Conservation (phyloP, 2,329 filamentous ascomycete species). For the Eutypa lata region DNA sequence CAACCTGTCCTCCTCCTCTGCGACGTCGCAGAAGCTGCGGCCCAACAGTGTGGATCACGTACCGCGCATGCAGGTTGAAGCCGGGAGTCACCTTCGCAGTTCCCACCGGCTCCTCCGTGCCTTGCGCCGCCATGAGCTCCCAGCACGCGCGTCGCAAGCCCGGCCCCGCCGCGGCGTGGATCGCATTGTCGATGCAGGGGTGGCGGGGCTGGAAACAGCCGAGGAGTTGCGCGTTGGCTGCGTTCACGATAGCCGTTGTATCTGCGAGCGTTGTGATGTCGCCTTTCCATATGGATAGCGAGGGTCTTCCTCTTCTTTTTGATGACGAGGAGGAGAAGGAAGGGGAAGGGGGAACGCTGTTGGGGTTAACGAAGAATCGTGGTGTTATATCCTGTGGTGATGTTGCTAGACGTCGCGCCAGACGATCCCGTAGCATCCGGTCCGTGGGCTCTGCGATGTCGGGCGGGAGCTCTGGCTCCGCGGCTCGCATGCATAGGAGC, state of each 20-base stretch:
- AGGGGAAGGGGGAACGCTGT: too few relatives aligned
- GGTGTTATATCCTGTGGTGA: not conserved
- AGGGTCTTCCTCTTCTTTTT: too few relatives aligned
- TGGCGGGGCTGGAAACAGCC: slow-evolving; percentile 33
- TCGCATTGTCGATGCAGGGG: slow-evolving; percentile 33
- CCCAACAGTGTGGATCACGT: slow-evolving; percentile 32
- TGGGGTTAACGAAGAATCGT: not conserved
- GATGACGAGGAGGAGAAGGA: too few relatives aligned
- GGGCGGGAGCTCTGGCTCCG: not conserved
- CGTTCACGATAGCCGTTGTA: slow-evolving; percentile 32
- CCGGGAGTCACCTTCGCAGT: slow-evolving; percentile 15
- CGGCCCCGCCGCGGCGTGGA: slow-evolving; percentile 30
- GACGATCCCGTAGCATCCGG: not conserved
- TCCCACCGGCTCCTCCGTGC: slow-evolving; percentile 21
- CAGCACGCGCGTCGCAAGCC: slow-evolving; percentile 28
- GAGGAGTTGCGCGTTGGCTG: slow-evolving; percentile 30
- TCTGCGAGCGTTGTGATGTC: slow-evolving; percentile 30
- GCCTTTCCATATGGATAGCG: slow-evolving; percentile 28
- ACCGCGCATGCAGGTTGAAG: slow-evolving; percentile 24
- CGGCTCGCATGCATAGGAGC: not conserved
- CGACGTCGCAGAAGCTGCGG: slow-evolving; percentile 23
- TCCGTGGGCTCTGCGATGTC: not conserved
- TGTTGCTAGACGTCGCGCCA: not conserved
- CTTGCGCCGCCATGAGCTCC: slow-evolving; percentile 20
- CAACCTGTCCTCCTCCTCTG: slow-evolving; percentile 14